phyloP scores from a whole-genome alignment of 2,329 filamentous ascomycete genomes.

The Fusarium ramigenum region DNA sequence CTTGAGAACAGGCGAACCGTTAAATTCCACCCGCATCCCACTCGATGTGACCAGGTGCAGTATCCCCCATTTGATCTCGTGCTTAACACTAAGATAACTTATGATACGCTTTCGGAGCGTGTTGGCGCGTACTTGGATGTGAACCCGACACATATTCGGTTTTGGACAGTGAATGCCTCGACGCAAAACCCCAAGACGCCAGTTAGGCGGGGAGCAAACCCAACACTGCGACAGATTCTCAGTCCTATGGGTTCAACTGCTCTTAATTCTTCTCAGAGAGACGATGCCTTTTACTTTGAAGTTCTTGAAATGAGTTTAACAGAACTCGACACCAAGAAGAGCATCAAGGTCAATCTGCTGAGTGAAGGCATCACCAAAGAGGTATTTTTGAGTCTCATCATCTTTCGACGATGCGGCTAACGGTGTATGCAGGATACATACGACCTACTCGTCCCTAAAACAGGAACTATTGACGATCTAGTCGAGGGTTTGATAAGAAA shows the following conservation, averaged over 20 bases:
- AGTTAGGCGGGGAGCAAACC: conserved; percentile 76
- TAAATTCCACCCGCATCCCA: conserved; percentile 76
- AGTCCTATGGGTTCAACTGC: conserved; percentile 75
- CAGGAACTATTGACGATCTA: conserved; percentile 81
- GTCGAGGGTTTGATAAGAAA: conserved; percentile 82
- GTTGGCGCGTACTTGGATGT: conserved; percentile 81
- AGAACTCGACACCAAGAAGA: conserved; percentile 93
- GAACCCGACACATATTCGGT: conserved; percentile 87
- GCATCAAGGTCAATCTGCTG: conserved; percentile 82
- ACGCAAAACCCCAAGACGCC: conserved; percentile 80
- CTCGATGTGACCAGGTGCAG: conserved; percentile 62
- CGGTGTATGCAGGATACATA: conserved; percentile 67
- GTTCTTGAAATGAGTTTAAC: conserved; percentile 92
- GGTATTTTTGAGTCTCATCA: conserved; percentile 57
- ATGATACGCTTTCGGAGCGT: conserved; percentile 86
- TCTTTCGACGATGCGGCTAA: conserved; percentile 1
- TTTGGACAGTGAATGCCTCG: conserved; percentile 83
- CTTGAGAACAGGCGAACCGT: conserved; percentile 84
- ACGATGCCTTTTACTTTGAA: conserved; percentile 89
- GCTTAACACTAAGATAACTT: conserved; percentile 87
- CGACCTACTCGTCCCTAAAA: conserved; percentile 89
- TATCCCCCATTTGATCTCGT: conserved; percentile 78
- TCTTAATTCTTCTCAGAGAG: conserved; percentile 73
- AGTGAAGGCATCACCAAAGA: conserved; percentile 93
- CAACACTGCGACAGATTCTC: conserved; percentile 82